A percentile compares a stretch with the other conserved stretches of the same genome.
phyloP scores from a whole-genome alignment of 2,329 filamentous ascomycete species.

The Clonostachys byssicola region DNA sequence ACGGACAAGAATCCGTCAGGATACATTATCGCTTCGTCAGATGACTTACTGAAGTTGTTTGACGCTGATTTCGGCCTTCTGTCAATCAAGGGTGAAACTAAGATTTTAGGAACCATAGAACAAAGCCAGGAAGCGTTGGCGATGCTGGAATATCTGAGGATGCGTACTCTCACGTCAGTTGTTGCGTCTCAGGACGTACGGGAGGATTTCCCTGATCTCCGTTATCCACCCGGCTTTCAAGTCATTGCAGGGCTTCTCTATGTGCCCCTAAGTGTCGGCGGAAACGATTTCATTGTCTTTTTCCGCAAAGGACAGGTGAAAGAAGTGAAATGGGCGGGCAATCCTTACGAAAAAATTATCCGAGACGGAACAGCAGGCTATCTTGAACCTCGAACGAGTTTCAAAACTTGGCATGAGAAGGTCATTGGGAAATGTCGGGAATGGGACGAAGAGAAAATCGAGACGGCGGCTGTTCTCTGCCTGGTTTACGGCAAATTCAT shows the following conservation, averaged over 20 bases:
- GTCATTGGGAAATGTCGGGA: conserved; percentile 79
- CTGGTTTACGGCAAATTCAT: conserved; percentile 86
- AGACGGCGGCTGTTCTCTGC: conserved; percentile 83
- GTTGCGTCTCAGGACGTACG: conserved; percentile 72
- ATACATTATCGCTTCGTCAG: conserved; percentile 86
- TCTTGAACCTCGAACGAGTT: conserved; percentile 75
- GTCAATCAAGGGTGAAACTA: conserved; percentile 84
- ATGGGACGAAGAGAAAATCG: conserved; percentile 85
- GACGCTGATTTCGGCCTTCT: conserved; percentile 83
- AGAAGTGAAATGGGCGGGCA: conserved; percentile 83
- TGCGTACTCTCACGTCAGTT: conserved; percentile 72
- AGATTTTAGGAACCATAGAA: conserved; percentile 71
- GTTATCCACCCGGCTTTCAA: conserved; percentile 75
- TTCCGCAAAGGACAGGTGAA: conserved; percentile 74
- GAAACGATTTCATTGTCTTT: conserved; percentile 84
- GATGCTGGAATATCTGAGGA: conserved; percentile 78
- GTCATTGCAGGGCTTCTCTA: conserved; percentile 75
- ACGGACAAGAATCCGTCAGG: conserved; percentile 79
- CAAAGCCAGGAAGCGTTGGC: conserved; percentile 80
- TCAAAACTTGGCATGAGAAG: conserved; percentile 77
- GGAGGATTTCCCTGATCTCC: conserved; percentile 75
- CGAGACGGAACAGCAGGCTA: conserved; percentile 69
- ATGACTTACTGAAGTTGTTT: conserved; percentile 79
- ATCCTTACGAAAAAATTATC: conserved; percentile 76
- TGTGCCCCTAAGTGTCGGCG: conserved; percentile 72